Base-by-base conservation (phyloP, 2,329 filamentous ascomycete species). In the Plectosphaerella cucumerina region DNA sequence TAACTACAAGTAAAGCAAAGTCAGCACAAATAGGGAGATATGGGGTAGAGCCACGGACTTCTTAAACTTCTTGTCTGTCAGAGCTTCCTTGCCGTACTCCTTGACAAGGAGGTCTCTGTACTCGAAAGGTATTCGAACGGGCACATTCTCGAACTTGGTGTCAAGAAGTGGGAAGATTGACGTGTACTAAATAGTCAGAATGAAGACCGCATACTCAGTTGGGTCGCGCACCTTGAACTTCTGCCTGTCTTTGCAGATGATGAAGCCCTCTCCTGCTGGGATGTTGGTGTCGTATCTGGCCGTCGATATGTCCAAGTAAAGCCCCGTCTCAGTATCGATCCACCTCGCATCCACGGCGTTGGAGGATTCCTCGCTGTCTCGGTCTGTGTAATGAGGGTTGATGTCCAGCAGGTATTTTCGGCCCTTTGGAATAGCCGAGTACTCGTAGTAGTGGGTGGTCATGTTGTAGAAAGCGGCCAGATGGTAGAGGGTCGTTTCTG, bases 81-180 rank as follows among this genome's bases (percentile, higher is more conserved):
- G 59, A 0, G 82, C 74, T 43, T 69, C 73, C 45, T 72, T 61
- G 4, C 76, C 68, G 56, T 86, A 87, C 59, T 86, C 82, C 10
- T 78, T 71, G 18, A 70, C 69, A 1, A 87, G 67, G 46, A 86
- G 73, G 44, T 81, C 77, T 53, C 77, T 74, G 60, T 84, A 86
- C 8, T 72, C 69, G 59, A 77, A 84, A 0, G 87, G 87, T 21
- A 90, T 84, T 66, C 84, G 84, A 44, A 79, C 85, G 1, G 76
- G 70, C 0, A 84, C 76, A 1, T 83, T 85, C 60, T 90, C 87
- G 51, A 88, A 90, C 1, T 73, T 77, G 2, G 83, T 87, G 53
- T 83, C 77, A n/a, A 84, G 74, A 60, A 91, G 70, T 0, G 87
- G 87, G 60, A 84, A 89, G 11, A 91, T 70, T 50, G 87, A 77